Conservation (phyloP, 2,329 filamentous ascomycete species). For the Calonectria pteridis region DNA sequence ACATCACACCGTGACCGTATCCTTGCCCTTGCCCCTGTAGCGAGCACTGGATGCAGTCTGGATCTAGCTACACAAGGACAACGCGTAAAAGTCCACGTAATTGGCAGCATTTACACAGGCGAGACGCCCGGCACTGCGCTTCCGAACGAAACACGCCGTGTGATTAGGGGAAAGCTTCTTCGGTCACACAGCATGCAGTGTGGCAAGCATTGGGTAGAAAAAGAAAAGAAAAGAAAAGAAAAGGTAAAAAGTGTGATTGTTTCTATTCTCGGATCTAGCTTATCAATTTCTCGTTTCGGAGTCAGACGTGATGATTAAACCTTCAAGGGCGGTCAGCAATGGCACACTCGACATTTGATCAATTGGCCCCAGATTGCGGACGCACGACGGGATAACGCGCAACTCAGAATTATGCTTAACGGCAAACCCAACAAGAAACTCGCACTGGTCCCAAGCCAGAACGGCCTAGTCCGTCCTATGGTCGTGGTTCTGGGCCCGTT, state of each 20-base stretch:
- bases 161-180: not conserved
- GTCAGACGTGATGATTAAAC: not conserved
- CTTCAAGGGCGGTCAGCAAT: not conserved
- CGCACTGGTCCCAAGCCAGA: not conserved
- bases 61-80: not conserved
- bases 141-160: not conserved
- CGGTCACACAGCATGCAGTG: not conserved
- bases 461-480: not conserved
- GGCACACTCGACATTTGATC: not conserved
- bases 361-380: not conserved
- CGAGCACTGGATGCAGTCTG: not conserved
- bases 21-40: not conserved
- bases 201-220: not conserved
- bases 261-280: not conserved
- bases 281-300: not conserved
- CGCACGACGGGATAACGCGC: not conserved
- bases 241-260: not conserved
- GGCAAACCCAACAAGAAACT: not conserved
- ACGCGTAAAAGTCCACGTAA: not conserved
- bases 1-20: not conserved
- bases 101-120: not conserved
- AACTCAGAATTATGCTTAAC: constrained; percentile 1
- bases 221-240: too few species aligned
- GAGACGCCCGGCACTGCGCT: not conserved
- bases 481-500: not conserved